Conservation (phyloP, 2,329 filamentous ascomycete species). For the Aspergillus neoniger region DNA sequence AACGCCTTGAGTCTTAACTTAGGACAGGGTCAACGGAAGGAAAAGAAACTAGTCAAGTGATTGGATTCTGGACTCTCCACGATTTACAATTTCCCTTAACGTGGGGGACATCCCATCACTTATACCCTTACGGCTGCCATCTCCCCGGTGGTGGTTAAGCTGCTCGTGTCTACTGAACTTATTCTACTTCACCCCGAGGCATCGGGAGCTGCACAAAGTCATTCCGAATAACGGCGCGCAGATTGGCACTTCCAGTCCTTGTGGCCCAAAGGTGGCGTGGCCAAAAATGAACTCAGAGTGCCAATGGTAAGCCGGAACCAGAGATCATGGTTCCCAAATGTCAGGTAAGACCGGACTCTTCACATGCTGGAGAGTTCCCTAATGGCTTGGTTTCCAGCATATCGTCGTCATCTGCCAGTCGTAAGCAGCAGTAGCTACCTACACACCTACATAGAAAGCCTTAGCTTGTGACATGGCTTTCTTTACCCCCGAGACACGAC, state of each 20-base stretch:
- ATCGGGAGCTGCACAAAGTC: slow-evolving; percentile 2
- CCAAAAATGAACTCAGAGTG: slow-evolving; percentile 3
- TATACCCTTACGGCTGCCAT: not conserved
- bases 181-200: slow-evolving; percentile 1
- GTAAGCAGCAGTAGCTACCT: not conserved
- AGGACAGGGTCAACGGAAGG: not conserved
- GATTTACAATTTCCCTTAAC: not conserved
- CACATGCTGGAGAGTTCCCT: slow-evolving; percentile 15
- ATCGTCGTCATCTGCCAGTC: slow-evolving; percentile 7
- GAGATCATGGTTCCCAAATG: not conserved
- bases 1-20: not conserved
- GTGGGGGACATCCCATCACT: not conserved
- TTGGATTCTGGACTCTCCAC: not conserved
- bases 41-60: not conserved
- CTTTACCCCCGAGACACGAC: not conserved
- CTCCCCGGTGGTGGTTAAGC: not conserved
- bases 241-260: not conserved
- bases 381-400: not conserved
- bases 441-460: not conserved
- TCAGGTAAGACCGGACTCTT: slow-evolving; percentile 6
- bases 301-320: slow-evolving; percentile 14
- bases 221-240: not conserved
- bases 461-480: not conserved
- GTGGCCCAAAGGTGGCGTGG: not conserved
- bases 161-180: not conserved